Percentiles rank a stretch among this genome's conserved stretches.
Evolutionary conservation across 495 filamentous ascomycete species (phyloP).

Genomic region (Penicillium salamii): DNA sequence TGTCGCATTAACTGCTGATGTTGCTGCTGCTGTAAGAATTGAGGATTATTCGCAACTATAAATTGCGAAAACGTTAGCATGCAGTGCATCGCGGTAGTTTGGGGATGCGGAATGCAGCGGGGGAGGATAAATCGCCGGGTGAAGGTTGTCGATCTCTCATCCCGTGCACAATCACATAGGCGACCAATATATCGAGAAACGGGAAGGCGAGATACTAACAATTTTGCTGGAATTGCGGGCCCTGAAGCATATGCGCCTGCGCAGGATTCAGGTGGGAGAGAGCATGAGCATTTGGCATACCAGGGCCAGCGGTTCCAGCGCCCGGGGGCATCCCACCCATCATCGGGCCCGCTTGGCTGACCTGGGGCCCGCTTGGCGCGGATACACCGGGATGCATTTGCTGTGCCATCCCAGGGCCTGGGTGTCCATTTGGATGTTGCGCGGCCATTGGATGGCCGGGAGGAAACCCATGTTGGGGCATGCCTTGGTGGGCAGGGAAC

Average conservation of each 20-base stretch:
- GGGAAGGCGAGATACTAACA: conserved; percentile 27
- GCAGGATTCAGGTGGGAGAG: conserved; percentile 74
- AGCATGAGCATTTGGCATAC: conserved; percentile 71
- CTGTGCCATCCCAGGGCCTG: conserved; percentile 63
- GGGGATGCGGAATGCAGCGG: background rate
- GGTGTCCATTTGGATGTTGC: conserved; percentile 67
- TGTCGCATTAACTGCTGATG: conserved; percentile 40
- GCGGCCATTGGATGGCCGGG: conserved; percentile 74
- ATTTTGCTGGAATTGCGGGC: conserved; percentile 47
- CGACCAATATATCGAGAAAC: background rate
- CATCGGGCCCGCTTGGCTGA: conserved; percentile 73
- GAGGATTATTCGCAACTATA: conserved; percentile 52
- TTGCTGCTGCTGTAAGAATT: conserved; percentile 46
- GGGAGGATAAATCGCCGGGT: background rate
- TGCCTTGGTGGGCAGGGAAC: conserved; percentile 70
- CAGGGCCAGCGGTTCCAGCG: conserved; percentile 47
- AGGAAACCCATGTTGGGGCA: conserved; percentile 70
- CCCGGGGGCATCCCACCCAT: conserved; percentile 81
- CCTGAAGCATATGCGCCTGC: conserved; percentile 62
- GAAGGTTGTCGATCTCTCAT: background rate
- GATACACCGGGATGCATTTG: conserved; percentile 85
- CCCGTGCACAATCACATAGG: background rate
- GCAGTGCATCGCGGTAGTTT: conserved; percentile 9
- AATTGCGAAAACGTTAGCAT: conserved; percentile 11
- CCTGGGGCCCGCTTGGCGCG: conserved; percentile 71